Evolutionary conservation across 2,329 filamentous ascomycete species (phyloP).

Genomic region (Cryphonectria naterciae): DNA sequence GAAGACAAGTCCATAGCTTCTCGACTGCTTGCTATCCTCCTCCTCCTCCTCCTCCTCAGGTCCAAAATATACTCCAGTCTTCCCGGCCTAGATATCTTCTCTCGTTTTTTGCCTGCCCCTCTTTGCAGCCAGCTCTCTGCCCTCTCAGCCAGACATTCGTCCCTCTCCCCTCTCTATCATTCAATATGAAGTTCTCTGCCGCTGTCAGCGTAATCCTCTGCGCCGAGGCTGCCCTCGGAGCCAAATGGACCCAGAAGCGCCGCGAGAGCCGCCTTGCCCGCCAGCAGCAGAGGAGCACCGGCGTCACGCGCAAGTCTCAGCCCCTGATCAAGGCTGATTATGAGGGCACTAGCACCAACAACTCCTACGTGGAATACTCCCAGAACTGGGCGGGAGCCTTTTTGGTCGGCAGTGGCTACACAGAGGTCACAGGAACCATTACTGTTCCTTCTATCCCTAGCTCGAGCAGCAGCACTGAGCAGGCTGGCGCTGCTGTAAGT

Average conservation of each 20-base stretch:
- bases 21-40: background rate
- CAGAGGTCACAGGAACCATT: slow-evolving; percentile 55
- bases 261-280: slow-evolving; percentile 38
- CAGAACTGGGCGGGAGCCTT: slow-evolving; percentile 63
- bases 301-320: background rate
- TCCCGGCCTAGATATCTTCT: background rate
- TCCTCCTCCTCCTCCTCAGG: background rate
- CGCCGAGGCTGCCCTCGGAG: slow-evolving; percentile 46
- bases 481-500: slow-evolving; percentile 51
- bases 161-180: background rate
- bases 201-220: slow-evolving; percentile 43
- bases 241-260: slow-evolving; percentile 47
- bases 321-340: slow-evolving; percentile 19
- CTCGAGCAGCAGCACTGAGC: slow-evolving; percentile 39
- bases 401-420: slow-evolving; percentile 54
- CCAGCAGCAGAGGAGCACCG: slow-evolving; percentile 11
- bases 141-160: no score
- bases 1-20: background rate
- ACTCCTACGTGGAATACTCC: slow-evolving; percentile 23
- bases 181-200: slow-evolving; percentile 52
- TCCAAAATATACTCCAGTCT: background rate
- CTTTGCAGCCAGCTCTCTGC: background rate
- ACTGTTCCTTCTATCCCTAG: slow-evolving; percentile 47
- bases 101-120: background rate
- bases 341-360: slow-evolving; percentile 6